Evolutionary conservation across 1,139 yeast species (phyloP).

Genomic region (Diutina sp.): DNA sequence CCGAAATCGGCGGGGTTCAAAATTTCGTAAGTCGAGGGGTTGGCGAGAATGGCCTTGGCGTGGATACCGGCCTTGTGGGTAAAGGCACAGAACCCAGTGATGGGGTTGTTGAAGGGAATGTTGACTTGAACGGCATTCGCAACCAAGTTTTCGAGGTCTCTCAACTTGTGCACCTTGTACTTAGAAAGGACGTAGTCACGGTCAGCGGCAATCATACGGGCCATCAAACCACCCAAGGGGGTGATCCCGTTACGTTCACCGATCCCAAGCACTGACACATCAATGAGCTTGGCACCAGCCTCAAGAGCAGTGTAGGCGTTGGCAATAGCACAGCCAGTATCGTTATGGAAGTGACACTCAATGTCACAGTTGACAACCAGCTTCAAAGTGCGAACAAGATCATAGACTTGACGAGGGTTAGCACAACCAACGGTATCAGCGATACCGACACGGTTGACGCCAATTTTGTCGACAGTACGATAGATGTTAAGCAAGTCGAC

Average conservation of each 20-base stretch:
- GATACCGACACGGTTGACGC: constrained; percentile 97
- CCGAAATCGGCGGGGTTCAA: constrained; percentile 93
- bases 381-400: constrained; percentile 84
- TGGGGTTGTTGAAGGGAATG: constrained; percentile 96
- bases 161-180: constrained; percentile 89
- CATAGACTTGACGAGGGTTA: constrained; percentile 97
- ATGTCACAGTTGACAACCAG: constrained; percentile 93
- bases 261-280: constrained; percentile 91
- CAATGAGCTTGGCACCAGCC: constrained; percentile 94
- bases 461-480: constrained; percentile 94
- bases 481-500: constrained; percentile 92
- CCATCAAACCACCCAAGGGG: constrained; percentile 96
- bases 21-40: constrained; percentile 96
- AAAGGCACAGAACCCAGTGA: constrained; percentile 98
- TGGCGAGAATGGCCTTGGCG: constrained; percentile 96
- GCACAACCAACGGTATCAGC: constrained; percentile 99
- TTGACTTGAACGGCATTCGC: constrained; percentile 97
- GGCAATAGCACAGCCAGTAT: constrained; percentile 98
- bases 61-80: constrained; percentile 99
- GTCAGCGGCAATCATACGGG: constrained; percentile 98
- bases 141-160: constrained; percentile 90
- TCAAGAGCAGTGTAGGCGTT: constrained; percentile 97
- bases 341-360: constrained; percentile 98
- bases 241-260: constrained; percentile 99
- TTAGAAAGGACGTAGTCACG: constrained; percentile 91